Percentiles rank a stretch among this genome's conserved stretches.
Evolutionary conservation across 1,139 yeast genomes (phyloP).

Genomic region (Maudiozyma humilis): DNA sequence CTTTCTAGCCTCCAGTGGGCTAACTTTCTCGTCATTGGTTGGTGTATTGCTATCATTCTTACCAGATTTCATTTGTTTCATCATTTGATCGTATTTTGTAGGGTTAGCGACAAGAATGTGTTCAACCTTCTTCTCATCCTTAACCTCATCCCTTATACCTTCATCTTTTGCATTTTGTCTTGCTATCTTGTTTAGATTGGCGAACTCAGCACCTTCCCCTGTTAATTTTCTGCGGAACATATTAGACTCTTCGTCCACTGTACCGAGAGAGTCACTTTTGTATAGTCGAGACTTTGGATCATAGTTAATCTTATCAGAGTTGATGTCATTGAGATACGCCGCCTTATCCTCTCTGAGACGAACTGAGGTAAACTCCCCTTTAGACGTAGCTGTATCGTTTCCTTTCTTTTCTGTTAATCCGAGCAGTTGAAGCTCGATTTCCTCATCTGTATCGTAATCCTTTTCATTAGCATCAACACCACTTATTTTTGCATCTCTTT

Average conservation of each 20-base stretch:
- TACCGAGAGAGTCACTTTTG: constrained; percentile 27
- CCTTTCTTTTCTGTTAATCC: constrained; percentile 20
- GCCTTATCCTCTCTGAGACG: constrained; percentile 31
- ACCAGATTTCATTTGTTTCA: constrained; percentile 6
- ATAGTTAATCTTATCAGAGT: constrained; percentile 23
- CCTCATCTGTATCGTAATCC: constrained; percentile 26
- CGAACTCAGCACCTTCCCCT: constrained; percentile 29
- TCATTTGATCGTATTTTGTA: constrained; percentile 27
- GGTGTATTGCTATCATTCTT: constrained; percentile 5
- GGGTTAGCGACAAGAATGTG: constrained; percentile 32
- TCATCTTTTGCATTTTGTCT: constrained; percentile 21
- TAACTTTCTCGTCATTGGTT: background rate
- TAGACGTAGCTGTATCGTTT: constrained; percentile 6
- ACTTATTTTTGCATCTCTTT: constrained; percentile 1
- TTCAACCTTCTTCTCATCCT: constrained; percentile 19
- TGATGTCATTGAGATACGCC: constrained; percentile 27
- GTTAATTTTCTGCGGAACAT: constrained; percentile 31
- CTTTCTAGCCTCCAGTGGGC: constrained; percentile 13
- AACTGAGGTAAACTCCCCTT: constrained; percentile 20
- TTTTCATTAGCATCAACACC: background rate
- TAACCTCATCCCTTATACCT: constrained; percentile 25
- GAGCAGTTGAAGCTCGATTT: constrained; percentile 24
- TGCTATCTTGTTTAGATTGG: constrained; percentile 20
- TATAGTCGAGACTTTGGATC: constrained; percentile 33
- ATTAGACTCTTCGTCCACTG: constrained; percentile 27